Evolutionary conservation across 345 rosid species (phyloP), one percentile per base, ranked within the genome.

Genomic region (Pseudoturritis turrita): DNA sequence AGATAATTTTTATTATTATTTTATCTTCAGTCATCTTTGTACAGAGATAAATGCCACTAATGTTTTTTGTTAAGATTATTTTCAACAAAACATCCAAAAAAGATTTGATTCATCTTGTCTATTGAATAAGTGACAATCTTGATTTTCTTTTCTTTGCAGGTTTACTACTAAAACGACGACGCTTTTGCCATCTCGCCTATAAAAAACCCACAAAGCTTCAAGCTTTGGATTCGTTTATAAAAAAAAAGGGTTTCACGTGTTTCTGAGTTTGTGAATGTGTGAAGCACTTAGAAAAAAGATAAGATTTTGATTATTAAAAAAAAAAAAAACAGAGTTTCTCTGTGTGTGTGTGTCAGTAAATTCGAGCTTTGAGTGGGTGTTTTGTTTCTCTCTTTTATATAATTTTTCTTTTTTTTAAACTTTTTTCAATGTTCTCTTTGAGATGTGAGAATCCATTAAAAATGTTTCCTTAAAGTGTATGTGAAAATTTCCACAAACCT

Each of bases 331-430:
- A 70, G 21, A 62, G 74, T 33, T 62, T 69, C 52, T 68, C 78
- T 78, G 46, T 74, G 81, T 79, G 77, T 41, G 50, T 23, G 89
- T 86, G 96, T 85, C 87, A 84, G 87, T 75, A 68, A 75, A 75
- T 81, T 79, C 78, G 78, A 75, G 88, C 84, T 78, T 85, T 86
- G 89, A 87, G 89, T 52, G 75, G 85, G 84, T 86, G 74, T 79
- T 68, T 75, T 69, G 79, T 43, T 67, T 3, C 12, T 54, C 9
- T 72, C 37, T 61, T 60, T 60, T 71, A 50, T 50, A 33, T 56
- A 33, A 44, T 14, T 6, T 33, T 25, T 23, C 26, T 8, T 23
- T 28, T n/a, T n/a, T n/a, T n/a, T n/a, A n/a, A n/a, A n/a, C 19
- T 37, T 63, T 58, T 59, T 22, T 57, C 72, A 56, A 71, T 70